A percentile compares a stretch with the other conserved stretches of the same genome.
Conservation (phyloP, 2,329 filamentous ascomycete species). For the Colletotrichum tanaceti region DNA sequence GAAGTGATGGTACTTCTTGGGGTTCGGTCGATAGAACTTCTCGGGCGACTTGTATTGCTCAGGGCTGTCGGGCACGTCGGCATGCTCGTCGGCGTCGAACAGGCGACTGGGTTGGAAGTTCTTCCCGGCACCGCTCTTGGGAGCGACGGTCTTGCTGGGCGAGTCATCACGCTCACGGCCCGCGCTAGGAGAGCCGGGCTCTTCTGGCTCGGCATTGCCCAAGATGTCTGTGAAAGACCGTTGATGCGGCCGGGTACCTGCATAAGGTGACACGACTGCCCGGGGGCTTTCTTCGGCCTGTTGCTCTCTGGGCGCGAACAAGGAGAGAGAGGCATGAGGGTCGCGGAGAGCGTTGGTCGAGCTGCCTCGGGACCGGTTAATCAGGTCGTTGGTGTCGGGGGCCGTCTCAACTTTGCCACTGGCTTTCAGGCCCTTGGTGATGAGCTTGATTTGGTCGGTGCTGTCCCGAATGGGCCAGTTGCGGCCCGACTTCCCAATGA, state of each 20-base stretch:
- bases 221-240: conserved; percentile 80
- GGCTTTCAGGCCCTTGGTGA: conserved; percentile 69
- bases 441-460: conserved; percentile 83
- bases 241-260: conserved; percentile 69
- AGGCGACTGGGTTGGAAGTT: conserved; percentile 73
- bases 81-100: conserved; percentile 66
- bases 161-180: conserved; percentile 65
- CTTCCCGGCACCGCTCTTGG: conserved; percentile 68
- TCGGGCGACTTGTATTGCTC: conserved; percentile 55
- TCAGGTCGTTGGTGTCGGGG: conserved; percentile 51
- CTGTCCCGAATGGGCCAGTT: conserved; percentile 96
- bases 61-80: conserved; percentile 56
- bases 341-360: conserved; percentile 69
- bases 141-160: conserved; percentile 58
- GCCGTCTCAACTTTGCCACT: conserved; percentile 53
- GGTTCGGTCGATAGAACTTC: conserved; percentile 71
- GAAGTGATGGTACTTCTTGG: conserved; percentile 87
- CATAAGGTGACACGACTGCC: conserved; percentile 70
- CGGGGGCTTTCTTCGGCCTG: conserved; percentile 45
- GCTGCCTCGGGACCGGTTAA: conserved; percentile 61
- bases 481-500: conserved; percentile 88
- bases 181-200: conserved; percentile 50
- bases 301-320: conserved; percentile 78
- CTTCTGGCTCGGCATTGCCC: conserved; percentile 58
- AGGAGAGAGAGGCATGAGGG: conserved; percentile 76